Evolutionary conservation across 495 filamentous ascomycete genomes (phyloP).

Genomic region (Cairneyella variabilis): DNA sequence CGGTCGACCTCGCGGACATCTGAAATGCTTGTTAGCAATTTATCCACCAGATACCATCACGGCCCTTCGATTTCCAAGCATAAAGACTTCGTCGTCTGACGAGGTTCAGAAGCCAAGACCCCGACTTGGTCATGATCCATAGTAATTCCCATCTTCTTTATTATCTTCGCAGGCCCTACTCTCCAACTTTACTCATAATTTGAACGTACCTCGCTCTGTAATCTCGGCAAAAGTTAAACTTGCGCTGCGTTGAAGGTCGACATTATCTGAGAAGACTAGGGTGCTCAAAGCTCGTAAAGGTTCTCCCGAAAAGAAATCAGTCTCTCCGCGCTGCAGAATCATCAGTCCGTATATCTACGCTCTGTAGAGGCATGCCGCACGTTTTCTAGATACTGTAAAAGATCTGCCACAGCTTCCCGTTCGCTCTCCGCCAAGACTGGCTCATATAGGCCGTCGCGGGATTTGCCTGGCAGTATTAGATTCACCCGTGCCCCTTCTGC

Average conservation of each 20-base stretch:
- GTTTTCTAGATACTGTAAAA: constrained; percentile 93
- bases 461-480: constrained; percentile 55
- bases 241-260: constrained; percentile 95
- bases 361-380: constrained; percentile 44
- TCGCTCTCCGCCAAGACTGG: constrained; percentile 94
- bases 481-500: constrained; percentile 1
- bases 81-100: no score
- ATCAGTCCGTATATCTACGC: constrained; percentile 19
- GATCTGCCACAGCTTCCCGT: constrained; percentile 93
- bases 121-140: no score
- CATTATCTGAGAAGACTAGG: constrained; percentile 96
- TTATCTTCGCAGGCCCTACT: background rate
- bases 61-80: no score
- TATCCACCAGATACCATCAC: no score
- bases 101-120: no score
- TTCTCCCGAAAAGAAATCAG: constrained; percentile 96
- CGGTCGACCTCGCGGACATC: constrained; percentile 96
- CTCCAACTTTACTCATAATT: background rate
- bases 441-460: constrained; percentile 92
- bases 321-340: constrained; percentile 70
- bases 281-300: constrained; percentile 93
- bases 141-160: no score
- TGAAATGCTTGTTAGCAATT: constrained; percentile 32
- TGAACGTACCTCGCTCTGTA: constrained; percentile 83
- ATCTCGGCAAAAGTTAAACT: constrained; percentile 99